Base-by-base conservation (phyloP, 352 stramenopile genomes). In the Aphanomyces astaci region DNA sequence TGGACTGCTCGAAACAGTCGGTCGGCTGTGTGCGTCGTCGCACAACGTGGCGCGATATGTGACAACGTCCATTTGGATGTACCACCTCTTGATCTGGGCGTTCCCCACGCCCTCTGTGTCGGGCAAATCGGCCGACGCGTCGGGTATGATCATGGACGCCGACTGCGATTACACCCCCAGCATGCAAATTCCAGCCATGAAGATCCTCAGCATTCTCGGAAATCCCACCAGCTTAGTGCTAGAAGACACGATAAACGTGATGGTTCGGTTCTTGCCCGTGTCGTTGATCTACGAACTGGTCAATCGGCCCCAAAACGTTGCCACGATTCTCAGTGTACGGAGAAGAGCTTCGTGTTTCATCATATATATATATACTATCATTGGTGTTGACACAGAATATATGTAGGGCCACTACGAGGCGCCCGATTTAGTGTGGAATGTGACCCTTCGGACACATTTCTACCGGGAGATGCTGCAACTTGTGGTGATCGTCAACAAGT, bases 371-470 rank as follows among this genome's bases (percentile, higher is more conserved):
- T n/a, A n/a, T n/a, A n/a, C n/a, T n/a, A n/a, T n/a, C n/a, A n/a
- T n/a, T n/a, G n/a, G n/a, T n/a, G n/a, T n/a, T n/a, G n/a, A n/a
- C n/a, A n/a, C n/a, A n/a, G n/a, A n/a, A n/a, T n/a, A n/a, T n/a
- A n/a, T n/a, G n/a, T 76, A 98, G 79, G 73, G 68, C 43, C 88
- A 98, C 54, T 90, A 95, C 68, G 89, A 95, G 69, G 96, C 82
- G 25, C 95, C 95, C 0, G 95, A 98, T 71, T 79, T 98, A 9
- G 92, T 98, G 27, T 98, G 95, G 95, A 96, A 97, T 57, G 72
- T 73, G 22, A 78, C 85, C 2, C 95, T 97, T 66, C 85, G 93
- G 33, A 81, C 79, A 4, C 84, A 96, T 66, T 71, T 98, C 30
- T 48, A 48, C 25, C 39, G 51, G 15, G 40, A 40, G n/a, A 40